Conservation (phyloP, 1,284 basidiomycete genomes). For the Boletus sp. region DNA sequence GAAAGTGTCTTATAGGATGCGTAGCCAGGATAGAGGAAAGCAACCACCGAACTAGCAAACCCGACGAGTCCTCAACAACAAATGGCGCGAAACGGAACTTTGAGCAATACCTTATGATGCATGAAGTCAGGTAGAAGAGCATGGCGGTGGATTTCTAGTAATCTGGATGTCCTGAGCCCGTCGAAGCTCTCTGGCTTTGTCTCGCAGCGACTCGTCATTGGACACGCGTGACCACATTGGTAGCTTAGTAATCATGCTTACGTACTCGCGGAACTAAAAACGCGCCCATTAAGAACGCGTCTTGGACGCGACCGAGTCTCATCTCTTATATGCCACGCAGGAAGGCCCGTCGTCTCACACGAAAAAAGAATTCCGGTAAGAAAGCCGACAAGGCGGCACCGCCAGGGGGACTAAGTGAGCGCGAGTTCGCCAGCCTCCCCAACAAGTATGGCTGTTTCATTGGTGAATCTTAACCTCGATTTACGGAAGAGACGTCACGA, state of each 20-base stretch:
- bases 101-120: constrained; percentile 35
- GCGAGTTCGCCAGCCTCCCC: constrained; percentile 15
- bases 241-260: constrained; percentile 24
- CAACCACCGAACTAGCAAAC: constrained; percentile 53
- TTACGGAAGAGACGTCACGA: neutral
- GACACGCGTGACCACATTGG: constrained; percentile 6
- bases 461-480: constrained; percentile 11
- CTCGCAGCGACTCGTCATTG: neutral
- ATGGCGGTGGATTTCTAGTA: constrained; percentile 30
- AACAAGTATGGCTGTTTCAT: constrained; percentile 14
- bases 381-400: neutral
- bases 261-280: constrained; percentile 14
- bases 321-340: constrained; percentile 26
- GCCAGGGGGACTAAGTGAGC: constrained; percentile 11
- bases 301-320: constrained; percentile 19
- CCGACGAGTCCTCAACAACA: constrained; percentile 4
- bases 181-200: neutral
- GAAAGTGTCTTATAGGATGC: constrained; percentile 83
- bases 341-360: constrained; percentile 17
- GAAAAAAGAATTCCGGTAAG: constrained; percentile 15
- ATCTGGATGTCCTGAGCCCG: neutral
- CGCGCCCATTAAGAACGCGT: constrained; percentile 29
- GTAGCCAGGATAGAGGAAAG: constrained; percentile 81
- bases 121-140: constrained; percentile 51
- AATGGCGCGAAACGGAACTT: neutral